Base-by-base conservation (phyloP, 345 rosid species). In the Murraya paniculata region DNA sequence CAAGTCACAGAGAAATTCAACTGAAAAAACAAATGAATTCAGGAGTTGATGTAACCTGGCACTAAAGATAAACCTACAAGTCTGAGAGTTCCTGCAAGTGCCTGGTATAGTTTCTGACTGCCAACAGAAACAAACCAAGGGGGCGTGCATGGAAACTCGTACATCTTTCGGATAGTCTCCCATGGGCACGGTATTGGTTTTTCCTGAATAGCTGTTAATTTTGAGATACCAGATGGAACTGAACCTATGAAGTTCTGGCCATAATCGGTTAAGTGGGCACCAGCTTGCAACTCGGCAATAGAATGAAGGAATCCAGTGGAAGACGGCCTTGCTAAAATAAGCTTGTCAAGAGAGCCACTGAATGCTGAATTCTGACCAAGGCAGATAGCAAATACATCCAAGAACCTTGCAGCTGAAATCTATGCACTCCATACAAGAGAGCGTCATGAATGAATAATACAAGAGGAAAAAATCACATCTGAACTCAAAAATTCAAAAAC, bases 41-140 rank as follows among this genome's bases (percentile, higher is more conserved):
- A 76, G 81, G 89, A 82, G 79, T 68, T 48, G 86, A 80, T 77
- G 82, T 86, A 65, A 95, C 99, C 99, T 90, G 99, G 79, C 85
- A 84, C 78, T 79, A 91, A 87, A 76, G 98, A 93, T 87, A 90
- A 88, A 83, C 97, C 97, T 77, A 90, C 89, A 69, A 92, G 95
- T 88, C 99, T 88, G 81, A 95, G 96, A 83, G 88, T 86, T 76
- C 92, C 92, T 74, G 94, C 90, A 71, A 95, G 88, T 83, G 92
- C 87, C 84, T 83, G 80, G 73, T 93, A 93, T 73, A 95, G 77
- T 81, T 88, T 92, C 83, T 81, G 92, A 79, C 90, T 85, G 62
- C 97, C 94, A 84, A 86, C 92, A 89, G 85, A 72, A 62, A 80
- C 84, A 83, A 95, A 90, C 98, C 97, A 95, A 68, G 99, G 97